Conservation (phyloP, 352 stramenopile genomes). For the Phytophthora fragariae region DNA sequence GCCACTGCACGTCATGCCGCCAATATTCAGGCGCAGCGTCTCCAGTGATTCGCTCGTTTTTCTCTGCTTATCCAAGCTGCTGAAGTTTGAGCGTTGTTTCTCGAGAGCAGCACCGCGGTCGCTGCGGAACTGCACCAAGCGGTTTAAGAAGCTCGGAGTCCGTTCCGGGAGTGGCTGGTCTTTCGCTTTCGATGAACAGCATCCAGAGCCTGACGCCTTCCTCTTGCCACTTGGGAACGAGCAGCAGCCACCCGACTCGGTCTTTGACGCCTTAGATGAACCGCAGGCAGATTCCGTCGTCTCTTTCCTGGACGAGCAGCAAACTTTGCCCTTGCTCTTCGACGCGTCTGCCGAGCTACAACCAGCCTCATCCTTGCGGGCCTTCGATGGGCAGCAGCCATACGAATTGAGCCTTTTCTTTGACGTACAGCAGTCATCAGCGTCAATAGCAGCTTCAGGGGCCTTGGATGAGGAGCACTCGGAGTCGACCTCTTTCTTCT, state of each 20-base stretch:
- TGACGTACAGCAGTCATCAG: constrained; percentile 11
- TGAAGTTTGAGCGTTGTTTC: constrained; percentile 26
- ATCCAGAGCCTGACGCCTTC: constrained; percentile 21
- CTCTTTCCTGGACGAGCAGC: constrained; percentile 21
- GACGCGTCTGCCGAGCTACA: background rate
- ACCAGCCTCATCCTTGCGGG: background rate
- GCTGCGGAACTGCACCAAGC: constrained; percentile 49
- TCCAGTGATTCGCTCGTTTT: constrained; percentile 20
- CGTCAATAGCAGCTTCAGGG: background rate
- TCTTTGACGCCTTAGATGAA: constrained; percentile 13
- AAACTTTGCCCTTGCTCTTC: background rate
- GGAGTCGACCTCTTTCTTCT: constrained; percentile 5
- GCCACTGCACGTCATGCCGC: constrained; percentile 89
- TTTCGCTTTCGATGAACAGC: constrained; percentile 27
- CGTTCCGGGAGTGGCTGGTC: constrained; percentile 14
- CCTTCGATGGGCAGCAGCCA: constrained; percentile 22
- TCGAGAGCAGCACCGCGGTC: constrained; percentile 41
- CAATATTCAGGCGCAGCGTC: constrained; percentile 65
- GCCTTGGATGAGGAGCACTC: constrained; percentile 18
- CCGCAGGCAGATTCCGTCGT: constrained; percentile 11
- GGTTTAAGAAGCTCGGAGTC: constrained; percentile 49
- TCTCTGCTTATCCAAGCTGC: constrained; percentile 19
- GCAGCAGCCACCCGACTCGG: constrained; percentile 18
- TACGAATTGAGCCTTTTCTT: constrained; percentile 7
- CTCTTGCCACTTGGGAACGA: constrained; percentile 16